These are phyloP conservation scores for Tricholoma hemisulphureum DNA, from an alignment of 768 basidiomycete species.

Conservation along the genomic window DNA sequence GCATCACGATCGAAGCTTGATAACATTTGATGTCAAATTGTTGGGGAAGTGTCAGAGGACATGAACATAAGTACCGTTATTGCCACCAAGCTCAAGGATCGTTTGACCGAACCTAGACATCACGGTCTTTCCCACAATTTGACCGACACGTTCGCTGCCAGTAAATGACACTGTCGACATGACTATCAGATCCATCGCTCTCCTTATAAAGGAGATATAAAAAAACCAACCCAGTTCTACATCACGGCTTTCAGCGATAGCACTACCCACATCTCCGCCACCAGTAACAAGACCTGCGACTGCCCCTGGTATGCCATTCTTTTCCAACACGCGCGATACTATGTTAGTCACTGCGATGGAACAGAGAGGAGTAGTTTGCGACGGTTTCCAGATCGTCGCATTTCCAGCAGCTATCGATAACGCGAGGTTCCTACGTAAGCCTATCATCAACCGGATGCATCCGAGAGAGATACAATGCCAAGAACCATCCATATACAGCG, in stretches of 20 bases:
- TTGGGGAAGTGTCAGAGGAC: constrained; percentile 10
- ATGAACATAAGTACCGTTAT: constrained; percentile 65
- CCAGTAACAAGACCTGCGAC: constrained; percentile 83
- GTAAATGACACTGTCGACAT: constrained; percentile 80
- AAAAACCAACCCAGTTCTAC: constrained; percentile 73
- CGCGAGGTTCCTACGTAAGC: constrained; percentile 77
- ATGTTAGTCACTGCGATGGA: constrained; percentile 91
- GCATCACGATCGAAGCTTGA: constrained; percentile 86
- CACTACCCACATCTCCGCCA: constrained; percentile 75
- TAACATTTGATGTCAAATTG: constrained; percentile 17
- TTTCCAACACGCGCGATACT: constrained; percentile 75
- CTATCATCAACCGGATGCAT: neutral
- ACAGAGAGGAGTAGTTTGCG: constrained; percentile 83
- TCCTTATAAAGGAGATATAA: constrained; percentile 5
- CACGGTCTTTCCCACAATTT: constrained; percentile 83
- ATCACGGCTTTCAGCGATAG: constrained; percentile 66
- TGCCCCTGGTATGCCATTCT: constrained; percentile 81
- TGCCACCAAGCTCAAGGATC: constrained; percentile 90
- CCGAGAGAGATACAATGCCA: neutral
- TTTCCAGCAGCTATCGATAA: constrained; percentile 89
- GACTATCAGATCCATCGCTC: constrained; percentile 7
- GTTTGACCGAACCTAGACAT: constrained; percentile 87
- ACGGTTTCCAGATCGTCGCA: constrained; percentile 94
- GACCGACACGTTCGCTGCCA: constrained; percentile 86
- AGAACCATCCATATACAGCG: constrained; percentile 85